Conservation (phyloP, 2,329 filamentous ascomycete genomes). For the Chaetomiaceae sp. region DNA sequence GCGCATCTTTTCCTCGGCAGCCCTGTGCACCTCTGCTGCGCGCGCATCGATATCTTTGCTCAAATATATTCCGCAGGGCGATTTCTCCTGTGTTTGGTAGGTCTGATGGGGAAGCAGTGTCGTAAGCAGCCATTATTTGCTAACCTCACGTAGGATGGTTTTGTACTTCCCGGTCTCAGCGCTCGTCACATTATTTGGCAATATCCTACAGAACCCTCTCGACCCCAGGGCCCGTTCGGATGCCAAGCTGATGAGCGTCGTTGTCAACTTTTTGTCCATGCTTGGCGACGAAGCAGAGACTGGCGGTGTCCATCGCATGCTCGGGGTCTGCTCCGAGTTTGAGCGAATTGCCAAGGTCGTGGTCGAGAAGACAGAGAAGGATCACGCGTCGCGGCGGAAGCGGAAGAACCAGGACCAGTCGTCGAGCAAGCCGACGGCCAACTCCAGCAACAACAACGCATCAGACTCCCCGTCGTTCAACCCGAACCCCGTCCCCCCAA, state of each 20-base stretch:
- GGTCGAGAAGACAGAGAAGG: conserved; percentile 85
- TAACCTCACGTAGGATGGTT: conserved; percentile 58
- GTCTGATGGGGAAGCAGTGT: conserved; percentile 28
- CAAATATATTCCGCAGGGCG: conserved; percentile 92
- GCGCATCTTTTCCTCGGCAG: conserved; percentile 86
- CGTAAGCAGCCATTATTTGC: neutral
- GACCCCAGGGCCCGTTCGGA: conserved; percentile 85
- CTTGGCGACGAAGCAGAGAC: conserved; percentile 85
- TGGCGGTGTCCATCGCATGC: conserved; percentile 87
- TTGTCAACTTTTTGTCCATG: conserved; percentile 86
- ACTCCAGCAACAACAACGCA: conserved; percentile 6
- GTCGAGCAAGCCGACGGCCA: conserved; percentile 13
- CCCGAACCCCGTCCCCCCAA: conserved; percentile 26
- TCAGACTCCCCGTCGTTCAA: conserved; percentile 20
- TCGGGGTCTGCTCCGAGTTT: conserved; percentile 91
- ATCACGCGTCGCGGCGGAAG: conserved; percentile 73
- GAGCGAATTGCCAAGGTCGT: conserved; percentile 88
- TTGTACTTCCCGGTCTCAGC: conserved; percentile 95
- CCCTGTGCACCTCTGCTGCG: conserved; percentile 86
- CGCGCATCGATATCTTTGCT: conserved; percentile 88
- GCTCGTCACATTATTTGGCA: conserved; percentile 89
- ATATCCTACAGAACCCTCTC: conserved; percentile 90
- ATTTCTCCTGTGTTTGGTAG: conserved; percentile 92
- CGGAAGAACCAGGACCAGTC: conserved; percentile 62
- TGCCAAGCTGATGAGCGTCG: conserved; percentile 82